These are phyloP conservation scores for Lepiota brunneoincarnata DNA, from an alignment of 768 basidiomycete genomes.

Conservation along the genomic window DNA sequence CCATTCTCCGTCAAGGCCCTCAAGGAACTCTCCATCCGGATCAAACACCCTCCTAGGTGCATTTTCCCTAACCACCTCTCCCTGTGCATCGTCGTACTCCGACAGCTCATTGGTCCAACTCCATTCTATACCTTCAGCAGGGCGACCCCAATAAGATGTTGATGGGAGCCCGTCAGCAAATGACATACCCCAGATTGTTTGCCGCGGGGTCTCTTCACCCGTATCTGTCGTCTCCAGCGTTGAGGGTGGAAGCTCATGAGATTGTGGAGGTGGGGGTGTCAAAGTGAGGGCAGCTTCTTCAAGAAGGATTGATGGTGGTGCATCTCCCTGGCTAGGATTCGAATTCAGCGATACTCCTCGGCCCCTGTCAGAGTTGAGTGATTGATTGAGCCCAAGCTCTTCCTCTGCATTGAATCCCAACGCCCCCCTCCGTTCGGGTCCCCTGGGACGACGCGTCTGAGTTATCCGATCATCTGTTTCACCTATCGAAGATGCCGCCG, in stretches of 20 bases:
- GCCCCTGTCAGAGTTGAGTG: background rate
- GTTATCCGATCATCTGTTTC: background rate
- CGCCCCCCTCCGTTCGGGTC: constrained; percentile 1
- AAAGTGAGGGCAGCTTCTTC: background rate
- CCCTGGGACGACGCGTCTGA: background rate
- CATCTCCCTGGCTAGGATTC: background rate
- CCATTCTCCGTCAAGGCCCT: constrained; percentile 11
- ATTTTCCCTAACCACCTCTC: background rate
- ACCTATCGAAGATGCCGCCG: constrained; percentile 2
- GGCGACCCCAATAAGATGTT: constrained; percentile 7
- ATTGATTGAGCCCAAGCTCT: background rate
- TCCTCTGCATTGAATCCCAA: constrained; percentile 4
- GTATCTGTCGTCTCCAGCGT: background rate
- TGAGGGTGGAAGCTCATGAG: background rate
- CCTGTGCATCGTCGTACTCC: background rate
- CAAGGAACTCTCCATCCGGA: constrained; percentile 12
- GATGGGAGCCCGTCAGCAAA: background rate
- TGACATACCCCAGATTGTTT: constrained; percentile 1
- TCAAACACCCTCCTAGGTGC: constrained; percentile 3
- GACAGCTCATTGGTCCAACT: constrained; percentile 8
- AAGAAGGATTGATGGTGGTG: background rate
- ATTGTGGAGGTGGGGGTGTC: constrained; percentile 7
- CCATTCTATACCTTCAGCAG: constrained; percentile 2
- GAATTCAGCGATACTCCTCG: background rate
- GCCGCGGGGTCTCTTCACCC: constrained; percentile 3